Evolutionary conservation across 495 filamentous ascomycete species (phyloP).

Genomic region (Barbatosphaeria neglecta): DNA sequence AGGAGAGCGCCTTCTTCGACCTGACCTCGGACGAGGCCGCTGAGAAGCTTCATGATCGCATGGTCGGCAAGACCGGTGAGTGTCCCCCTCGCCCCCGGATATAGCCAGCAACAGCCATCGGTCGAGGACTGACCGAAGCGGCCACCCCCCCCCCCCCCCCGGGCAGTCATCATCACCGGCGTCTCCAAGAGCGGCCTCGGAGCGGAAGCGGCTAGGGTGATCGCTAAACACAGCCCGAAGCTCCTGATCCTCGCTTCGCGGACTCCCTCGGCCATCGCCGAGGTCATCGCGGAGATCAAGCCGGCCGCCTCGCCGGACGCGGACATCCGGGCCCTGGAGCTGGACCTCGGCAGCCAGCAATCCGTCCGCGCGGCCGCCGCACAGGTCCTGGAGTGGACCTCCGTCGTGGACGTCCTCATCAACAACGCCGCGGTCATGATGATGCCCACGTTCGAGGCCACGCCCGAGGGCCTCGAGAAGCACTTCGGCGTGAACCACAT

Average conservation of each 20-base stretch:
- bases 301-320: slow-evolving; percentile 10
- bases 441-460: slow-evolving; percentile 7
- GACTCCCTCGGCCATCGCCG: slow-evolving; percentile 16
- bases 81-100: neutral
- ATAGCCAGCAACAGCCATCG: too few relatives aligned
- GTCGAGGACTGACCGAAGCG: too few relatives aligned
- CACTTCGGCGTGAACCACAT: slow-evolving; percentile 19
- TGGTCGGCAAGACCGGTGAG: slow-evolving; percentile 11
- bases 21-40: slow-evolving; percentile 12
- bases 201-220: slow-evolving; percentile 19
- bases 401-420: slow-evolving; percentile 29
- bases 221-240: slow-evolving; percentile 37
- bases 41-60: slow-evolving; percentile 8
- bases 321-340: slow-evolving; percentile 15
- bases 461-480: slow-evolving; percentile 27
- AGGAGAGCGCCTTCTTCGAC: neutral
- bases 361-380: slow-evolving; percentile 27
- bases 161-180: slow-evolving; percentile 15
- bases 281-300: slow-evolving; percentile 11
- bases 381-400: slow-evolving; percentile 21
- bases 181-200: slow-evolving; percentile 10
- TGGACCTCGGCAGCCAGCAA: slow-evolving; percentile 28
- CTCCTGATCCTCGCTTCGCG: slow-evolving; percentile 43
- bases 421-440: slow-evolving; percentile 54
- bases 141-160: too few relatives aligned